These are phyloP conservation scores for Pyrus communis DNA, from an alignment of 306 rosid species.

Conservation along the genomic window DNA sequence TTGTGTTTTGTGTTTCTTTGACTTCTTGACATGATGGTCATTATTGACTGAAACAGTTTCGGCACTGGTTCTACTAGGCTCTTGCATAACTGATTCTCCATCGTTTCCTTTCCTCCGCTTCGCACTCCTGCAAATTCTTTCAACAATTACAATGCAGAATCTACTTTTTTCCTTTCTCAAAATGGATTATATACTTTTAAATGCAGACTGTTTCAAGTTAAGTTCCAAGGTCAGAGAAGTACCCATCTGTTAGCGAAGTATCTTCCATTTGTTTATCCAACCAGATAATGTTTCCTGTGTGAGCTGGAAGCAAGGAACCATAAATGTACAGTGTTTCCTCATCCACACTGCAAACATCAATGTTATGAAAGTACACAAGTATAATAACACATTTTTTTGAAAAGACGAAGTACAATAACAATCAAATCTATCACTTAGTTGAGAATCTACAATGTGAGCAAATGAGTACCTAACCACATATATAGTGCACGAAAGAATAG, in stretches of 20 bases:
- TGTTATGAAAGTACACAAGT: neutral
- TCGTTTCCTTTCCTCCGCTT: slow-evolving; percentile 42
- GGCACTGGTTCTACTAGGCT: neutral
- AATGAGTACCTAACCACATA: neutral
- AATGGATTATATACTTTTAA: neutral
- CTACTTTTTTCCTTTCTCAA: neutral
- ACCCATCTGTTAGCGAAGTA: slow-evolving; percentile 39
- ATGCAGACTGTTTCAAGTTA: neutral
- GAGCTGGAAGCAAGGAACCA: slow-evolving; percentile 61
- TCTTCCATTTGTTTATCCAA: slow-evolving; percentile 45
- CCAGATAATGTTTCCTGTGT: slow-evolving; percentile 75
- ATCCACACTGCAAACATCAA: slow-evolving; percentile 56
- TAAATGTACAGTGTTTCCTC: slow-evolving; percentile 59
- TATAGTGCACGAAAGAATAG: neutral
- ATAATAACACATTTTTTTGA: neutral
- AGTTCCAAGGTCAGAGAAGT: slow-evolving; percentile 7
- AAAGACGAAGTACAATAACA: neutral
- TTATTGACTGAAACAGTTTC: neutral
- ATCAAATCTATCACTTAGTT: neutral
- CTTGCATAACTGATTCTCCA: slow-evolving; percentile 20
- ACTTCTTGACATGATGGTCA: slow-evolving; percentile 2
- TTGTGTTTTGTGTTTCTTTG: slow-evolving; percentile 2
- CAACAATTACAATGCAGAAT: neutral
- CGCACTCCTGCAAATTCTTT: slow-evolving; percentile 23
- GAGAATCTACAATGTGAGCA: neutral